Evolutionary conservation across 169 alveolate genomes (phyloP).

Genomic region (Plasmodium fragile): DNA sequence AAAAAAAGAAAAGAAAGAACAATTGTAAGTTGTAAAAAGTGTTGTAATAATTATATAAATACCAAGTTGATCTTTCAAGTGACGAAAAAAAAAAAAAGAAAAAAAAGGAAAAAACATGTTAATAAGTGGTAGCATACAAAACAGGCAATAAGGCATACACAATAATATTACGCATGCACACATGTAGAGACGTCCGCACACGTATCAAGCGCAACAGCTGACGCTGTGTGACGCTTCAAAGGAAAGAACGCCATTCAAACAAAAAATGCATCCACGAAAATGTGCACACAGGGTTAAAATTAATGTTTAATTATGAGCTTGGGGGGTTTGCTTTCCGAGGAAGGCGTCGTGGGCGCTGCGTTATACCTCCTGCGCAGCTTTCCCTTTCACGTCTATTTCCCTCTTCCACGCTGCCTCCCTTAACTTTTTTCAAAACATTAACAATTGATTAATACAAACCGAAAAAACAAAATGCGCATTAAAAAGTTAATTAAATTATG

Average conservation of each 20-base stretch:
- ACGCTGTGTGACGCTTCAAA: not conserved
- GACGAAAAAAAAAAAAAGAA: constrained; percentile 6
- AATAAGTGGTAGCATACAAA: not conserved
- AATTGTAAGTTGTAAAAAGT: not conserved
- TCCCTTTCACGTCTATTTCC: not conserved
- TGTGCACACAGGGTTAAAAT: not conserved
- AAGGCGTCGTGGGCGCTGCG: not conserved
- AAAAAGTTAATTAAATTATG: constrained; percentile 4
- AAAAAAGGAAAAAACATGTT: not conserved
- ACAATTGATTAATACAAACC: not conserved
- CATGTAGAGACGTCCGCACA: not conserved
- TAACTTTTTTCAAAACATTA: constrained; percentile 6
- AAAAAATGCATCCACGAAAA: not conserved
- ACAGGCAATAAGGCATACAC: constrained; percentile 3
- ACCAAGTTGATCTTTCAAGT: constrained; percentile 12
- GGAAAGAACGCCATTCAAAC: not conserved
- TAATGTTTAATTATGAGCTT: not conserved
- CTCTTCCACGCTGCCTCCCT: not conserved
- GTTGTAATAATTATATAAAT: constrained; percentile 9
- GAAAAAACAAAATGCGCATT: constrained; percentile 5
- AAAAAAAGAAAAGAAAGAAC: not conserved
- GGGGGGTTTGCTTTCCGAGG: not conserved
- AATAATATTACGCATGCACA: not conserved
- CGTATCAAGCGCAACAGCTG: not conserved
- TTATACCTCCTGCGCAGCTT: not conserved